These are phyloP conservation scores for Diplosphaera chodatii DNA, from an alignment of 139 green algal species.

Conservation along the genomic window DNA sequence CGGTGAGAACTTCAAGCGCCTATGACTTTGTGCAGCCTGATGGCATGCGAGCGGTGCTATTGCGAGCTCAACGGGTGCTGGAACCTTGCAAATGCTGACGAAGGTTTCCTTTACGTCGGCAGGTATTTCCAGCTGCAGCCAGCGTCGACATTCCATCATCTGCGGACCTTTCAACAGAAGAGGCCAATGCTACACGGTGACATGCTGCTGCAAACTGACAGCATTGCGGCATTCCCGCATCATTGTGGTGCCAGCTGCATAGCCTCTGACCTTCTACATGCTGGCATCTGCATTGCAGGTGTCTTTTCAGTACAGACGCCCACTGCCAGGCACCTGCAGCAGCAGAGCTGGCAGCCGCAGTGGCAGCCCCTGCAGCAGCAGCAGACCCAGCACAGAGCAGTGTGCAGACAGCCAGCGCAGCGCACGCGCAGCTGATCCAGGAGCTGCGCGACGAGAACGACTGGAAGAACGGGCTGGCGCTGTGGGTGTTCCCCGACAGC, in stretches of 20 bases:
- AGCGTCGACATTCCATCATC: not conserved
- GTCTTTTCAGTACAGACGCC: too few species aligned
- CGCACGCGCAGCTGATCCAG: constrained; percentile 23
- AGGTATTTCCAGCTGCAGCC: not conserved
- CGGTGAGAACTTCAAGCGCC: not conserved
- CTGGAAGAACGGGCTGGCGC: constrained; percentile 76
- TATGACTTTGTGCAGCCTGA: not conserved
- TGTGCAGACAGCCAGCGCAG: too few species aligned
- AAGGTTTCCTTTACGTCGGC: not conserved
- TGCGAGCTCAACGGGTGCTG: too few species aligned
- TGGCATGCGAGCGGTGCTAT: not conserved
- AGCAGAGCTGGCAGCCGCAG: not conserved
- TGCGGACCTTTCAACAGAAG: not conserved
- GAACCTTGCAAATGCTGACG: not conserved
- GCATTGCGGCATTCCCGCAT: too few species aligned
- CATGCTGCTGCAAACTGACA: too few species aligned
- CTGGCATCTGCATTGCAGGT: too few species aligned
- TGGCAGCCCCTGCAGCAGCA: not conserved
- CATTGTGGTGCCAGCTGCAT: too few species aligned
- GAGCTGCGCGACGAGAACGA: constrained; percentile 61
- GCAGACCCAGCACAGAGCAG: not conserved
- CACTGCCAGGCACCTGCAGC: too few species aligned
- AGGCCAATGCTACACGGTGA: not conserved
- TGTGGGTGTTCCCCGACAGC: constrained; percentile 33
- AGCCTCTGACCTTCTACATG: too few species aligned